Evolutionary conservation across 2,329 filamentous ascomycete genomes (phyloP), one percentile per base, ranked within the genome.

Genomic region (Trichoderma gracile): DNA sequence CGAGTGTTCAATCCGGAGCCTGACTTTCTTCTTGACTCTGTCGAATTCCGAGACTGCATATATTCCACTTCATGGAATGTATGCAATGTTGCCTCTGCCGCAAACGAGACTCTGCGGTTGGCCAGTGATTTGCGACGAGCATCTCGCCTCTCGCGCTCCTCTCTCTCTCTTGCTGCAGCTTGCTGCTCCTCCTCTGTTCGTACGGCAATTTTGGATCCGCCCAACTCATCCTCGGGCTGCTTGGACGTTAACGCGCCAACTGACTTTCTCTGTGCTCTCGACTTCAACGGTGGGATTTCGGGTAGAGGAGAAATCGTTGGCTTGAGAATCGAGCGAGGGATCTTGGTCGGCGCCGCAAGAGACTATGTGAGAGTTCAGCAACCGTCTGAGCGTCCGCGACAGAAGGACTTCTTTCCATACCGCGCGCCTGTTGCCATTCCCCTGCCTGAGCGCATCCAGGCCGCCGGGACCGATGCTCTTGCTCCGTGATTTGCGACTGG

Each of bases 401-500:
- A n/a, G 49, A 8, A 7, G n/a, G 45, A 43, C 43, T 17, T 63
- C 50, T 46, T 64, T 38, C 33, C 81, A 73, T 84, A 95, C 92
- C 80, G 92, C 90, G 76, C 91, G 86, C 71, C 91, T 83, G 75
- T 96, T 96, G 40, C 91, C 91, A 72, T 82, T 86, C 50, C 84
- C 85, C 72, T 89, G 84, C 75, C 90, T 93, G 63, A 96, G 82
- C 64, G 89, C 89, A 80, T 96, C 93, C 52, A 97, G 78, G 27
- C 93, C 93, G 57, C 94, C 95, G 17, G 95, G 94, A 2, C 95
- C 95, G 70, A 99, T 89, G 78, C 94, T 98, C 81, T 97, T 98
- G 78, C 94, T 97, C 69, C 95, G 88, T 65, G 89, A 91, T 79
- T 84, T 84, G 67, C 83, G 80, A 72, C 76, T 82, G 65, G 80